A percentile compares a stretch with the other conserved stretches of the same genome.
Conservation (phyloP, 495 filamentous ascomycete genomes). For the Arthonia radiata region DNA sequence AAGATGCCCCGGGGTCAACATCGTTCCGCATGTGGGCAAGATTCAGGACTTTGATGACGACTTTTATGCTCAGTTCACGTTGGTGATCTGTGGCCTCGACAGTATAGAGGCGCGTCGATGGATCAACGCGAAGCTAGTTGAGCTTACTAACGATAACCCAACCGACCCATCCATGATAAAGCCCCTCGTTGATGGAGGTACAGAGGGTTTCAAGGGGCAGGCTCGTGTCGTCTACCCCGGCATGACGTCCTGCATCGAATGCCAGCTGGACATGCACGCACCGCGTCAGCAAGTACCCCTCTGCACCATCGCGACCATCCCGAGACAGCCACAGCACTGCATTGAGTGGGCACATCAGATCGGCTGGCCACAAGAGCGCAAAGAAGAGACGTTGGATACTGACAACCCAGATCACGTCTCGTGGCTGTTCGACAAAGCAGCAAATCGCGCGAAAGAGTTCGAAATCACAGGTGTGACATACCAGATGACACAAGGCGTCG, state of each 20-base stretch:
- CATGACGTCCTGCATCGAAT: constrained; percentile 88
- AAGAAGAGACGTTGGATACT: constrained; percentile 47
- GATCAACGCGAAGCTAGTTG: constrained; percentile 88
- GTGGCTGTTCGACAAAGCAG: constrained; percentile 80
- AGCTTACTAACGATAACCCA: constrained; percentile 63
- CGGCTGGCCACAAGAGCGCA: constrained; percentile 36
- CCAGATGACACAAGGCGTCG: constrained; percentile 87
- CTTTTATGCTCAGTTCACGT: constrained; percentile 93
- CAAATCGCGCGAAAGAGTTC: constrained; percentile 60
- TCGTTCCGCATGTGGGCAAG: constrained; percentile 77
- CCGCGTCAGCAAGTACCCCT: constrained; percentile 83
- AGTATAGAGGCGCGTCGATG: constrained; percentile 91
- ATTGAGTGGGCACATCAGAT: constrained; percentile 98
- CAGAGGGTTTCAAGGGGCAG: constrained; percentile 97
- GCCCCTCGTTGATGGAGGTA: constrained; percentile 87
- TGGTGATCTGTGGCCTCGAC: constrained; percentile 88
- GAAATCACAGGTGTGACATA: constrained; percentile 87
- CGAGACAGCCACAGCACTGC: constrained; percentile 91
- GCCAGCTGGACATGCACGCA: constrained; percentile 93
- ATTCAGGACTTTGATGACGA: constrained; percentile 96
- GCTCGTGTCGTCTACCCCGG: constrained; percentile 80
- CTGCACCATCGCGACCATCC: constrained; percentile 90
- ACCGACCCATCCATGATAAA: constrained; percentile 64
- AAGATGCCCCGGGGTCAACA: constrained; percentile 68
- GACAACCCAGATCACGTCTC: constrained; percentile 93